Base-by-base conservation (phyloP, 306 rosid species). In the Pterocarpus macrocarpus region DNA sequence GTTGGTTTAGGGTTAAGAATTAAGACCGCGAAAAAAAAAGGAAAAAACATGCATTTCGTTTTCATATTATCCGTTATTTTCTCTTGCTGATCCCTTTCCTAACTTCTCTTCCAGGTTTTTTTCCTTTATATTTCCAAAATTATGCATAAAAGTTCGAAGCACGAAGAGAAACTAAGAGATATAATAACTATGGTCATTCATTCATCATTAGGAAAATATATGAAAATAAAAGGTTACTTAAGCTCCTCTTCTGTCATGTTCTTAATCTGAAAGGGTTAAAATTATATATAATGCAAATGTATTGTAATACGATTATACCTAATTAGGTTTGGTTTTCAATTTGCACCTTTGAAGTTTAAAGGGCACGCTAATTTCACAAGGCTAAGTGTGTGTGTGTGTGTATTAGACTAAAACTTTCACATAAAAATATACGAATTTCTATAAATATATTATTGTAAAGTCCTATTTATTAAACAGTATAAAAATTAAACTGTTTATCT, bases 1-100 rank as follows among this genome's bases (percentile, higher is more conserved):
- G 71, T 52, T 39, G 39, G 57, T 32, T 13, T 7, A 9, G 7
- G 32, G 57, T 32, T 13, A 5, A 17, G 7, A 4, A 59, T 43
- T 13, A 35, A 4, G 67, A 59, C 36, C 15, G 15, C 0, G 28
- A 39, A 39, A 17, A 65, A 9, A n/a, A 49, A n/a, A 4, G 30
- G 7, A 6, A 32, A 64, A 47, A 16, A 62, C 39, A 76, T 49
- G 62, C 80, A 35, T 63, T 64, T 76, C 49, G 34, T 49, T 64
- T 76, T 64, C 71, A 33, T 64, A 12, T 62, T 32, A 62, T 32
- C 41, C 35, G 22, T 64, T 32, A 33, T 61, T 35, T 64, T 64
- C 22, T 35, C 44, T 15, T 2, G n/a, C 41, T 11, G 17, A 62
- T 62, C 41, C 17, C 8, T 59, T 3, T 9, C 65, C n/a, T 4